Conservation (phyloP, 306 rosid genomes). For the Begonia loranthoides region DNA sequence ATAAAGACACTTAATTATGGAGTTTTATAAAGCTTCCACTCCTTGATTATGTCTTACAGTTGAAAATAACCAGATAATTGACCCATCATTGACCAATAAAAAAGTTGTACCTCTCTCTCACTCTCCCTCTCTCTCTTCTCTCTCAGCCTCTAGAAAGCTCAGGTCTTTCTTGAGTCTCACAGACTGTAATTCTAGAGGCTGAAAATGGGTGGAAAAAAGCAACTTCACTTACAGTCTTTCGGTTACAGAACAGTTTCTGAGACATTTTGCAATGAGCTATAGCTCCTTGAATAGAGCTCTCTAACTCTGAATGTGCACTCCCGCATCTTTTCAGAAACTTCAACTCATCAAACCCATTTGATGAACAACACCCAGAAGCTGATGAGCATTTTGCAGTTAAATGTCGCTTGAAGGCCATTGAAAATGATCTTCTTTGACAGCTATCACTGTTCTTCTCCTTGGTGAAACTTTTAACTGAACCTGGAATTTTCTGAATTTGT, state of each 20-base stretch:
- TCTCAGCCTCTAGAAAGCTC: conserved; percentile 42
- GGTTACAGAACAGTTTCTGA: conserved; percentile 30
- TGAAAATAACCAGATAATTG: no score
- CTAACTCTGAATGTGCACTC: conserved; percentile 69
- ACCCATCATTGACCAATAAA: neutral
- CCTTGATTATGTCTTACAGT: no score
- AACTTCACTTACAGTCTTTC: conserved; percentile 33
- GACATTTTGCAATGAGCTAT: conserved; percentile 83
- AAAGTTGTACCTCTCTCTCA: conserved; percentile 9
- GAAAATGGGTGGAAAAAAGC: conserved; percentile 36
- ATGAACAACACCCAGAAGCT: conserved; percentile 21
- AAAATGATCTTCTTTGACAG: conserved; percentile 71
- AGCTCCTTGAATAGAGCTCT: conserved; percentile 89
- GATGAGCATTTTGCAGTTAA: conserved; percentile 20
- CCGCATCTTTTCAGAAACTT: conserved; percentile 61
- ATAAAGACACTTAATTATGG: no score
- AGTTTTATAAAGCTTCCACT: no score
- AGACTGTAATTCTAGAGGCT: conserved; percentile 30
- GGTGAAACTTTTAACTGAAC: conserved; percentile 22
- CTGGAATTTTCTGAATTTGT: conserved; percentile 39
- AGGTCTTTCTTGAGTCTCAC: conserved; percentile 39
- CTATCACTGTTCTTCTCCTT: conserved; percentile 29
- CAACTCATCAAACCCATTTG: conserved; percentile 27
- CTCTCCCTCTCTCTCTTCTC: conserved; percentile 1
- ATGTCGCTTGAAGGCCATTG: conserved; percentile 48